phyloP scores from a whole-genome alignment of 495 filamentous ascomycete species.

The Penicillium goetzii region DNA sequence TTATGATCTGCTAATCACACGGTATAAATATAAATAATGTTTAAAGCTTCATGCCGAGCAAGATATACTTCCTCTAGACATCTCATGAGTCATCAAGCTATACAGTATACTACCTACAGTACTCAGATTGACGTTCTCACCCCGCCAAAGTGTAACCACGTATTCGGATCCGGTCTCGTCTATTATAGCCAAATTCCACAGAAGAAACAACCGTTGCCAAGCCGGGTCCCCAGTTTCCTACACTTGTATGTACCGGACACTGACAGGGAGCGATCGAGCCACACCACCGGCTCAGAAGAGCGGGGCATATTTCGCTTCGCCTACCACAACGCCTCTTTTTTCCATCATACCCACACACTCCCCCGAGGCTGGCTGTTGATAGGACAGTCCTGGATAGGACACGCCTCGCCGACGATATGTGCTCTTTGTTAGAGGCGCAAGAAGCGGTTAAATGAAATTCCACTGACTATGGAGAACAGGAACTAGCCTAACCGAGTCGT shows the following conservation, averaged over 20 bases:
- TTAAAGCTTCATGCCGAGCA: background rate
- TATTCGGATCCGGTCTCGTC: background rate
- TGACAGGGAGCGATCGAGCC: background rate
- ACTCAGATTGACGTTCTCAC: background rate
- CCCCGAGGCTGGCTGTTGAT: conserved; percentile 5
- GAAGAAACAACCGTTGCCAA: background rate
- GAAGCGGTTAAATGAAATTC: conserved; percentile 21
- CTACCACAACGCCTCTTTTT: background rate
- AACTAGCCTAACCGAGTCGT: background rate
- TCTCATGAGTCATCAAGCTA: background rate
- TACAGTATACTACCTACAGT: background rate
- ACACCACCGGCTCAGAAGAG: conserved; percentile 11
- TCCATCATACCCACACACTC: conserved; percentile 7
- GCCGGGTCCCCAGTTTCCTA: conserved; percentile 10
- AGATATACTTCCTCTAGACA: background rate
- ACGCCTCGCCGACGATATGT: conserved; percentile 1
- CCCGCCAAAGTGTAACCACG: background rate
- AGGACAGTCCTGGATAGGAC: conserved; percentile 16
- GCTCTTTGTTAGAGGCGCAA: background rate
- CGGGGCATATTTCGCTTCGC: conserved; percentile 20
- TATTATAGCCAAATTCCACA: background rate
- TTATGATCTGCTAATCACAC: background rate
- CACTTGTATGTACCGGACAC: background rate
- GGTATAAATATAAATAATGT: background rate
- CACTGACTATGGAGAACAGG: background rate